phyloP scores from a whole-genome alignment of 495 filamentous ascomycete genomes.

The Cenococcum geophilum region DNA sequence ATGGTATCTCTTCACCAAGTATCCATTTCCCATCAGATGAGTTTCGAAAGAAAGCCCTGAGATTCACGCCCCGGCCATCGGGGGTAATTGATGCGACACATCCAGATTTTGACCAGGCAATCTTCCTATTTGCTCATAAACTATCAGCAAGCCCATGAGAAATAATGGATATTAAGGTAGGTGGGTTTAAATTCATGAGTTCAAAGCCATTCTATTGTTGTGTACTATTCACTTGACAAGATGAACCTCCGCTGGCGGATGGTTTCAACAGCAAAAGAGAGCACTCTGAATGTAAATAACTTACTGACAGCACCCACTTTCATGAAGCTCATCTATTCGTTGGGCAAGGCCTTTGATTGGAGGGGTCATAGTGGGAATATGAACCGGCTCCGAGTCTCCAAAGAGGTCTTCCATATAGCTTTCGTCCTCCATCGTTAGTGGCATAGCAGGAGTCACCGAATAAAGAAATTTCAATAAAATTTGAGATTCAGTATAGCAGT shows the following conservation, averaged over 20 bases:
- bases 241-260: not conserved
- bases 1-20: conserved; percentile 56
- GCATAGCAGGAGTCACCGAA: conserved; percentile 10
- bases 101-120: conserved; percentile 86
- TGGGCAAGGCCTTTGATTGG: conserved; percentile 60
- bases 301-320: conserved; percentile 78
- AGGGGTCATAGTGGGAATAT: conserved; percentile 44
- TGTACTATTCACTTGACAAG: not conserved
- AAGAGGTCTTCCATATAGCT: conserved; percentile 68
- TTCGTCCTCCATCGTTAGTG: conserved; percentile 62
- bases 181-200: not conserved
- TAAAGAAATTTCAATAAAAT: not conserved
- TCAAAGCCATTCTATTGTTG: not conserved
- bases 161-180: not conserved
- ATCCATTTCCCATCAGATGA: conserved; percentile 68
- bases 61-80: conserved; percentile 60
- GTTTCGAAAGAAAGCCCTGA: conserved; percentile 65
- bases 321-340: conserved; percentile 71
- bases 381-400: conserved; percentile 58
- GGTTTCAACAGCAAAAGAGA: not conserved
- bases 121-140: conserved; percentile 47
- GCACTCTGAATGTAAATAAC: conserved; percentile 32
- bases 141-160: no score
- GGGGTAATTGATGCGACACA: conserved; percentile 75
- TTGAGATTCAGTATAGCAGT: no score